Evolutionary conservation across 83 land plant species (phyloP).

Genomic region (Larix sibirica): DNA sequence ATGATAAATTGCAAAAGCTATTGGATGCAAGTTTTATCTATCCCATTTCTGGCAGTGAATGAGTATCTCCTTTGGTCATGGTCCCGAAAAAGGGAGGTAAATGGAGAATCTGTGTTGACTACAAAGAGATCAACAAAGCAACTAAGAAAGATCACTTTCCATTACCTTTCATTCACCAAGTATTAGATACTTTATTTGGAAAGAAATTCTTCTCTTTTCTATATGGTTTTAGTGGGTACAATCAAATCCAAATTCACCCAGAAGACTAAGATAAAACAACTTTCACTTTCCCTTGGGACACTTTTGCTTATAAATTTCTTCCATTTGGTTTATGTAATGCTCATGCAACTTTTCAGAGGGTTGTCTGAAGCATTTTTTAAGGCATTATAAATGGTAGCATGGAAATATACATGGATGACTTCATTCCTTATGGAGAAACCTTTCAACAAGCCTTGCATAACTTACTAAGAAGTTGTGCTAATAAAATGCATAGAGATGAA

Average conservation of each 20-base stretch:
- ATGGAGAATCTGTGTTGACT: background rate
- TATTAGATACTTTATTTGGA: background rate
- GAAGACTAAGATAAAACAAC: background rate
- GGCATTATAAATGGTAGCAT: background rate
- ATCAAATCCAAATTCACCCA: background rate
- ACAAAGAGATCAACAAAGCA: background rate
- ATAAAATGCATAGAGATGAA: too few relatives aligned
- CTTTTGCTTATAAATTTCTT: background rate
- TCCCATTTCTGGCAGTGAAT: background rate
- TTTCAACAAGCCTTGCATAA: too few relatives aligned
- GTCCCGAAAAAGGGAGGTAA: background rate
- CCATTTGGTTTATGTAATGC: background rate
- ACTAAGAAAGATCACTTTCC: background rate
- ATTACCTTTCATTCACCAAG: background rate
- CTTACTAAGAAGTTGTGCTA: too few relatives aligned
- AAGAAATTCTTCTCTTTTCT: background rate
- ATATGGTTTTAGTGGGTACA: background rate
- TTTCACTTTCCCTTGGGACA: background rate
- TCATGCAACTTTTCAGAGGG: background rate
- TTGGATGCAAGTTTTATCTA: background rate
- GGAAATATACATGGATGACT: too few relatives aligned
- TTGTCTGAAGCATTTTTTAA: background rate
- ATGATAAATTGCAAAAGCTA: background rate
- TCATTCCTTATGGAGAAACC: too few relatives aligned
- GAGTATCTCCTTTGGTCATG: background rate